These are phyloP conservation scores for Pyrenophora tritici-repentis DNA, from an alignment of 2,329 filamentous ascomycete species.

Conservation along the genomic window DNA sequence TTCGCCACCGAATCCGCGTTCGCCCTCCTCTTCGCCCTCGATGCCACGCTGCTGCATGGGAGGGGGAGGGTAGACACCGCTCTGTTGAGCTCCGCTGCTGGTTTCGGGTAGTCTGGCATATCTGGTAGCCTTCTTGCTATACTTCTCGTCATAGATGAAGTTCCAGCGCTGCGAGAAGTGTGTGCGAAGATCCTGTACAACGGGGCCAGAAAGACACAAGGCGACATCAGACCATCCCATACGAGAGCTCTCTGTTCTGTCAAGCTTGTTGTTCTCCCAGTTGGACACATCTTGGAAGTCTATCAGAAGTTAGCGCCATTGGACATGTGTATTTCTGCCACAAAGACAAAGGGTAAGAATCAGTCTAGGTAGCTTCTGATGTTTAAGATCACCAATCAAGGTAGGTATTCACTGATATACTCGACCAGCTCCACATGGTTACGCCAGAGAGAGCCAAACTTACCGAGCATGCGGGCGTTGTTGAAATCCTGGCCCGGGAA, in stretches of 20 bases:
- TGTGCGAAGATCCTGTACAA: conserved; percentile 72
- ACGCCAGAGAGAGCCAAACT: conserved; percentile 11
- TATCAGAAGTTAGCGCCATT: conserved; percentile 23
- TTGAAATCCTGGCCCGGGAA: conserved; percentile 95
- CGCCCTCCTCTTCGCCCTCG: conserved; percentile 43
- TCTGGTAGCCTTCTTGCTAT: conserved; percentile 61
- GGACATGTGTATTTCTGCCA: not conserved
- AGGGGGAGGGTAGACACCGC: conserved; percentile 51
- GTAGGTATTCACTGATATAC: too few relatives aligned
- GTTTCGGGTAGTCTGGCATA: conserved; percentile 49
- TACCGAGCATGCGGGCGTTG: conserved; percentile 79
- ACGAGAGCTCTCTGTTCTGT: conserved; percentile 75
- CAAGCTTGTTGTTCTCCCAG: conserved; percentile 85
- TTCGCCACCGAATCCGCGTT: conserved; percentile 44
- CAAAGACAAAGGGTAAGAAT: not conserved
- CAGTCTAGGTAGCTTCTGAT: not conserved
- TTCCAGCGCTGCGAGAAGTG: conserved; percentile 93
- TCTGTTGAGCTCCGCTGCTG: conserved; percentile 39
- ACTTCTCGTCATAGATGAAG: conserved; percentile 85
- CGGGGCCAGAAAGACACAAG: conserved; percentile 74
- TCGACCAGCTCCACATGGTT: too few relatives aligned
- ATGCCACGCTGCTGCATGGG: conserved; percentile 38
- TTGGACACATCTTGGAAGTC: conserved; percentile 76
- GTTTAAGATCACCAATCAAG: too few relatives aligned
- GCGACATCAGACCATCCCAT: conserved; percentile 95